phyloP scores from a whole-genome alignment of 176 grass and related monocot species.

The Oryza brachyantha region DNA sequence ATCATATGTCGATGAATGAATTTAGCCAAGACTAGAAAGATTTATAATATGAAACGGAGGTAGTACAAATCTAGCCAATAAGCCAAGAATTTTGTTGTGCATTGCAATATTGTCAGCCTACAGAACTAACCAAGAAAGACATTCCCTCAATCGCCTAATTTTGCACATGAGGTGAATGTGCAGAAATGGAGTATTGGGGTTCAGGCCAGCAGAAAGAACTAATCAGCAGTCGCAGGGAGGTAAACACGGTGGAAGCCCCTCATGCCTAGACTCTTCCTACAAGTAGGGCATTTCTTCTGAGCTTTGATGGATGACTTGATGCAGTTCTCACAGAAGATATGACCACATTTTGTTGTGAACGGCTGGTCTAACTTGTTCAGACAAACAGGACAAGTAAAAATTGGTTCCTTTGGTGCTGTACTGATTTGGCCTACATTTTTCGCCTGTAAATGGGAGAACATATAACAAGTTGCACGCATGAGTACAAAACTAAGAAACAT shows the following conservation, averaged over 20 bases:
- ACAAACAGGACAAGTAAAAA: slow-evolving; percentile 58
- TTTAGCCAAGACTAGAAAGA: no score
- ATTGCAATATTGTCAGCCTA: neutral
- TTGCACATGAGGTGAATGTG: neutral
- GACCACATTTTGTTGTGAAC: slow-evolving; percentile 56
- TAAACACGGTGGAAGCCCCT: slow-evolving; percentile 56
- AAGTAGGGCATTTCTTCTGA: slow-evolving; percentile 70
- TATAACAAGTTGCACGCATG: neutral
- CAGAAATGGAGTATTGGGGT: neutral
- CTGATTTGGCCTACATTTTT: neutral
- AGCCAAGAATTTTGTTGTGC: neutral
- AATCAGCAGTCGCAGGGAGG: slow-evolving; percentile 38
- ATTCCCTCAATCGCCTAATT: neutral
- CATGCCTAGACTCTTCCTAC: slow-evolving; percentile 46
- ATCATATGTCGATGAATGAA: no score
- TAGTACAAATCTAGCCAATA: neutral
- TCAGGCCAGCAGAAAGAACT: neutral
- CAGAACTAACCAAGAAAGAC: neutral
- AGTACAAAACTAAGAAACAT: neutral
- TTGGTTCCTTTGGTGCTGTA: slow-evolving; percentile 33
- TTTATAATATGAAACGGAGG: no score
- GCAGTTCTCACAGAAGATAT: slow-evolving; percentile 63
- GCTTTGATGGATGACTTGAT: slow-evolving; percentile 47
- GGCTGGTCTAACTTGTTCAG: slow-evolving; percentile 48
- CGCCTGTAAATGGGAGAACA: neutral